These are phyloP conservation scores for Macrophomina tecta DNA, from an alignment of 2,329 filamentous ascomycete species.

Conservation along the genomic window DNA sequence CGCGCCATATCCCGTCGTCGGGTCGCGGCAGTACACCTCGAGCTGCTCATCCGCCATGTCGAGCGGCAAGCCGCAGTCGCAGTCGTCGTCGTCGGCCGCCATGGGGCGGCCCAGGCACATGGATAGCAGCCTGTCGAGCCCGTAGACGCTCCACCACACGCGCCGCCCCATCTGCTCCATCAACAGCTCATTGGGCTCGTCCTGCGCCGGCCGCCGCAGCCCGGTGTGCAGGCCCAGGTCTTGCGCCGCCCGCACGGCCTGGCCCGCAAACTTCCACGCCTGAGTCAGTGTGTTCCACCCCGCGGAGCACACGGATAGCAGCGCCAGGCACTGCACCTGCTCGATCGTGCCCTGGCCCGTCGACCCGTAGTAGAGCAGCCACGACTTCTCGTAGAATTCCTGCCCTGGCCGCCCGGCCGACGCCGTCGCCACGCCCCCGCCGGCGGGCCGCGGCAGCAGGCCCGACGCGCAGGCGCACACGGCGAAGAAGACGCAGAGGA, in stretches of 20 bases:
- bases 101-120: constrained; percentile 3
- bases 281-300: constrained; percentile 16
- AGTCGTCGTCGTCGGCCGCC: constrained; percentile 10
- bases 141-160: constrained; percentile 21
- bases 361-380: constrained; percentile 7
- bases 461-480: constrained; percentile 1
- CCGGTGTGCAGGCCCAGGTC: constrained; percentile 5
- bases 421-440: neutral
- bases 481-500: constrained; percentile 8
- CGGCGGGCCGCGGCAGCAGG: neutral
- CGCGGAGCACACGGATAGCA: constrained; percentile 18
- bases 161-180: neutral
- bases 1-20: neutral
- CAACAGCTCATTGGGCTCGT: neutral
- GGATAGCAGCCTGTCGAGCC: constrained; percentile 15
- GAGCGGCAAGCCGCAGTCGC: constrained; percentile 4
- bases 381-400: constrained; percentile 5
- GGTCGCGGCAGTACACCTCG: constrained; percentile 9
- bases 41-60: constrained; percentile 13
- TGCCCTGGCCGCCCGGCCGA: neutral
- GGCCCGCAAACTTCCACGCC: constrained; percentile 18
- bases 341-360: constrained; percentile 10
- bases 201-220: constrained; percentile 14
- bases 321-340: constrained; percentile 14
- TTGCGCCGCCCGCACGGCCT: constrained; percentile 12